A percentile compares a stretch with the other conserved stretches of the same genome.
Conservation (phyloP, 306 rosid genomes). For the Lotus japonicus region DNA sequence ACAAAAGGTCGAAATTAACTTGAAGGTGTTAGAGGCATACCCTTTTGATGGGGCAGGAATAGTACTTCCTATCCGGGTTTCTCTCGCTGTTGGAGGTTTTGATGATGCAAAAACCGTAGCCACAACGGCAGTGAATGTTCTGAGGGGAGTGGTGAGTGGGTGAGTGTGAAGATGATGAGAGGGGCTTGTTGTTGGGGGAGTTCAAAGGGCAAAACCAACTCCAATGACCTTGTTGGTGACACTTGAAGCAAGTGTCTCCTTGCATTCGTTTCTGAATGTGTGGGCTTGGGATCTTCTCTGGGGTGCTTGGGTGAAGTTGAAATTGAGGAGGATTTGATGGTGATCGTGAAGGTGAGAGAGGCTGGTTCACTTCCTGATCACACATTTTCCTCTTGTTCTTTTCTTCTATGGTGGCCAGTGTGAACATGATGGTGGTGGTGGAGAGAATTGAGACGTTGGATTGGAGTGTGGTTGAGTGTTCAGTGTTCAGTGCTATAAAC, state of each 20-base stretch:
- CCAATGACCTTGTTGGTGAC: not conserved
- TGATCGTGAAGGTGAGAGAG: too few relatives aligned
- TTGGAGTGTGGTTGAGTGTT: too few relatives aligned
- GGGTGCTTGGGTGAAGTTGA: too few relatives aligned
- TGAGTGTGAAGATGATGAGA: not conserved
- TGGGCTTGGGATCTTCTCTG: not conserved
- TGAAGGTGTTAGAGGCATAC: not conserved
- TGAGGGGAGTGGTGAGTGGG: not conserved
- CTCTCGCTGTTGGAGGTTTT: not conserved
- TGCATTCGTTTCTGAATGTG: not conserved
- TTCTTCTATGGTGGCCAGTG: too few relatives aligned
- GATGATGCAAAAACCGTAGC: slow-evolving; percentile 23
- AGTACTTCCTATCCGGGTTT: slow-evolving; percentile 20
- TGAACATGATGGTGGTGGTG: too few relatives aligned
- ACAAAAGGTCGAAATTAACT: not conserved
- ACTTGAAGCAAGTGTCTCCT: not conserved
- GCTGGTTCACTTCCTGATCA: too few relatives aligned
- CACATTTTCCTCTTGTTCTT: too few relatives aligned
- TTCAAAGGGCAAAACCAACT: not conserved
- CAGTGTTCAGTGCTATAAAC: too few relatives aligned
- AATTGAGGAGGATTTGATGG: too few relatives aligned
- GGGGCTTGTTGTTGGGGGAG: not conserved
- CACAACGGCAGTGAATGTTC: slow-evolving; percentile 26
- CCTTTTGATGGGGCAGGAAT: slow-evolving; percentile 38
- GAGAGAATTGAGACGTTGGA: too few relatives aligned